phyloP scores from a whole-genome alignment of 352 stramenopile species.

The Phytophthora fragariaefolia region DNA sequence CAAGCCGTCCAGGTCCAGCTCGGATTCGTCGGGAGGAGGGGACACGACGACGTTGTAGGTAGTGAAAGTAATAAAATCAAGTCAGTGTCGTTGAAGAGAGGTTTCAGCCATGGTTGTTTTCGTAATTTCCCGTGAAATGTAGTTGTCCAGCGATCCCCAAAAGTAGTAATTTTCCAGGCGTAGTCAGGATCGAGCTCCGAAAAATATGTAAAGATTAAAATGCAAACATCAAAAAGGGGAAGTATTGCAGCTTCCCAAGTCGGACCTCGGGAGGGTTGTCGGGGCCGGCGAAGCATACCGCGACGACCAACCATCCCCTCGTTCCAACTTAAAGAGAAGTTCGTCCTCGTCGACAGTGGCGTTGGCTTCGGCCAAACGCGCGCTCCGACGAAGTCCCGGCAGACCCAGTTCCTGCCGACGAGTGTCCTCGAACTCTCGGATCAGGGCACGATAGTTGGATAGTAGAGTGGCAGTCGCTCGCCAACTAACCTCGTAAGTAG shows the following conservation, averaged over 20 bases:
- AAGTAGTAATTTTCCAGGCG: too few species aligned
- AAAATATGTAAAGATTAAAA: too few species aligned
- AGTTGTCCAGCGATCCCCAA: too few species aligned
- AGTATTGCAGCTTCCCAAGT: neutral
- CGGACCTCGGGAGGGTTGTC: neutral
- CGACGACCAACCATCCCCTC: neutral
- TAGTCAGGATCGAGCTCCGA: too few species aligned
- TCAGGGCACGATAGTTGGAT: neutral
- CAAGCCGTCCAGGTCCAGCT: neutral
- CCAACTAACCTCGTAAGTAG: neutral
- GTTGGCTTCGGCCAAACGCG: conserved; percentile 5
- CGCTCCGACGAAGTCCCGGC: neutral
- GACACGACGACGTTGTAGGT: neutral
- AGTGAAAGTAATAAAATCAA: neutral
- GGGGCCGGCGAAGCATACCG: neutral
- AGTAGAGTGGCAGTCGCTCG: neutral
- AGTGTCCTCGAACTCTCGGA: neutral
- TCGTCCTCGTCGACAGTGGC: conserved; percentile 7
- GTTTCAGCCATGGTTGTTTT: neutral
- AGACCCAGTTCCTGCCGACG: neutral
- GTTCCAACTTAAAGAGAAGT: conserved; percentile 8
- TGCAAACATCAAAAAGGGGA: neutral
- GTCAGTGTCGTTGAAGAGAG: neutral
- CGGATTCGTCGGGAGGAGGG: neutral
- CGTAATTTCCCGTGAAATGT: neutral